phyloP scores from a whole-genome alignment of 225 moss, liverwort and hornwort genomes.

The Ulota crispa region DNA sequence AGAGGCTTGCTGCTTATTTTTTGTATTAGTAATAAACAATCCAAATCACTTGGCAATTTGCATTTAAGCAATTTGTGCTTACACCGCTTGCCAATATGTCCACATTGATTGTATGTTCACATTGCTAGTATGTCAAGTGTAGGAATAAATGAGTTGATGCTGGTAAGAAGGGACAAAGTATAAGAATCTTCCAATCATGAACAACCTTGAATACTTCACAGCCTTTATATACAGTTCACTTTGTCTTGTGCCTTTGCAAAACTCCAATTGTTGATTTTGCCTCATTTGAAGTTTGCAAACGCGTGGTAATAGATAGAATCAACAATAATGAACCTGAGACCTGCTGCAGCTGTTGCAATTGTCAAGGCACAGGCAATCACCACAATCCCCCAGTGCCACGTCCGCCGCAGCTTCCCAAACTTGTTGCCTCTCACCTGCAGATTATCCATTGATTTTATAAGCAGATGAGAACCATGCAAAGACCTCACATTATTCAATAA shows the following conservation, averaged over 20 bases:
- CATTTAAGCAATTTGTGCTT: background rate
- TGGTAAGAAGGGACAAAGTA: background rate
- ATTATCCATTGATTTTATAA: background rate
- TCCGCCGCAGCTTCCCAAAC: conserved; percentile 10
- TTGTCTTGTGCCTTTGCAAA: background rate
- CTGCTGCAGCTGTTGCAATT: conserved; percentile 3
- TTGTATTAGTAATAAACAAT: too few species aligned
- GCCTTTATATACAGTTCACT: background rate
- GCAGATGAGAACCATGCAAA: background rate
- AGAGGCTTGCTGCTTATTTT: too few species aligned
- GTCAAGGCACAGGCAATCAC: conserved; percentile 24
- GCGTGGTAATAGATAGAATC: conserved; percentile 40
- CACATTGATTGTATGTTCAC: background rate
- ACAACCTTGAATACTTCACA: background rate
- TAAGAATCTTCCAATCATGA: too few species aligned
- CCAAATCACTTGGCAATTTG: too few species aligned
- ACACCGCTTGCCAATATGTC: background rate
- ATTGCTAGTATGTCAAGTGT: background rate
- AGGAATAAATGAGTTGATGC: background rate
- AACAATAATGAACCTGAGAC: conserved; percentile 25
- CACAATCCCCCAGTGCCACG: conserved; percentile 44
- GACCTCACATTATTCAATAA: too few species aligned
- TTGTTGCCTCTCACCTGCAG: conserved; percentile 38
- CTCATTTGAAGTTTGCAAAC: conserved; percentile 20
- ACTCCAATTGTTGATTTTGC: background rate